phyloP scores from a whole-genome alignment of 352 stramenopile species.

The Globisporangium uncinulatum region DNA sequence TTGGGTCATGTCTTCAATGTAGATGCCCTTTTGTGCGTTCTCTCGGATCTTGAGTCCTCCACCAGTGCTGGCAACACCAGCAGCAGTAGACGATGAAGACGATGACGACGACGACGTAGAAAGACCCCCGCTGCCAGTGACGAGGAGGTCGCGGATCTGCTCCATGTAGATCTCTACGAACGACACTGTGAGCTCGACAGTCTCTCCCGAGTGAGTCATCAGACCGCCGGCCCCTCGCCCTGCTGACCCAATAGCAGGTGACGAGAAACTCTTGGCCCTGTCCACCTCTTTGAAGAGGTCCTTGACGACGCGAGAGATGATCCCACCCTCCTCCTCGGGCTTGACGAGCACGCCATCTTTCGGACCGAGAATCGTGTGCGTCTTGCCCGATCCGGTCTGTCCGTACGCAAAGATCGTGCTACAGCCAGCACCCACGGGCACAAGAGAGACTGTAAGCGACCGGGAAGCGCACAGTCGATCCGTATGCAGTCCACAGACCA shows the following conservation, averaged over 20 bases:
- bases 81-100: not conserved
- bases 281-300: slow-evolving; percentile 42
- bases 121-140: slow-evolving; percentile 4
- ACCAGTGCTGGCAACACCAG: not conserved
- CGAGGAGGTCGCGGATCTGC: slow-evolving; percentile 71
- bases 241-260: not conserved
- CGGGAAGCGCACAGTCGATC: too few relatives aligned
- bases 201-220: not conserved
- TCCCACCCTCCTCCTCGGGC: slow-evolving; percentile 49
- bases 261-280: slow-evolving; percentile 10
- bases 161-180: slow-evolving; percentile 91
- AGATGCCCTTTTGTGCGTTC: slow-evolving; percentile 57
- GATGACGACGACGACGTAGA: slow-evolving; percentile 1
- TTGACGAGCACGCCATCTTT: slow-evolving; percentile 56
- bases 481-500: not conserved
- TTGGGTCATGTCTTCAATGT: slow-evolving; percentile 69
- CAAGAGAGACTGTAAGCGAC: not conserved
- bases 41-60: slow-evolving; percentile 72
- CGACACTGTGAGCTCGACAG: slow-evolving; percentile 52
- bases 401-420: slow-evolving; percentile 58
- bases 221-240: not conserved
- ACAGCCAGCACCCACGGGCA: not conserved
- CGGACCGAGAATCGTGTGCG: slow-evolving; percentile 68
- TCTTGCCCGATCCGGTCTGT: slow-evolving; percentile 48
- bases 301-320: slow-evolving; percentile 55